These are phyloP conservation scores for Cyclocybe aegerita DNA, from an alignment of 768 basidiomycete species.

Conservation along the genomic window DNA sequence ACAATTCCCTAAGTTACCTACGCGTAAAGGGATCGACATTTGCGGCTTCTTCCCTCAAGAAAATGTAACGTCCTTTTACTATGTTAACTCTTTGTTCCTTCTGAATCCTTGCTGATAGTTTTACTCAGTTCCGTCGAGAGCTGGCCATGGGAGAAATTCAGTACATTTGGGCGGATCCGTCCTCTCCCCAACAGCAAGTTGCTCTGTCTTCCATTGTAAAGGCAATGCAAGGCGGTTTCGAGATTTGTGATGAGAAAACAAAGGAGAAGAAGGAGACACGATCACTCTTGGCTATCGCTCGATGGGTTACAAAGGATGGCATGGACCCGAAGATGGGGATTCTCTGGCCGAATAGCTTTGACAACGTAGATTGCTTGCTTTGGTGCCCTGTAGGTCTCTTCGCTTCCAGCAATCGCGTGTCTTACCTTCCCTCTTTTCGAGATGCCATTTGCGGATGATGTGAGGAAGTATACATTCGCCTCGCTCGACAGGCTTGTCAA, in stretches of 20 bases:
- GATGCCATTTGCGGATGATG: slow-evolving; percentile 97
- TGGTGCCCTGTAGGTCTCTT: slow-evolving; percentile 69
- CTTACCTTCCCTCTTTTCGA: slow-evolving; percentile 24
- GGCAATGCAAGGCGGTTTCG: slow-evolving; percentile 52
- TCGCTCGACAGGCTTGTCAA: slow-evolving; percentile 73
- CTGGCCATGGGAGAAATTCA: slow-evolving; percentile 81
- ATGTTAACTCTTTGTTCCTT: not conserved
- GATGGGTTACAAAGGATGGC: slow-evolving; percentile 76
- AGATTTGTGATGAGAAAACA: no score
- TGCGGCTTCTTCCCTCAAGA: slow-evolving; percentile 75
- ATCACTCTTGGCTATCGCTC: slow-evolving; percentile 66
- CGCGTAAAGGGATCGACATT: slow-evolving; percentile 84
- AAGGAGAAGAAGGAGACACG: slow-evolving; percentile 39
- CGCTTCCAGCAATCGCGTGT: not conserved
- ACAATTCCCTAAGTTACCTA: slow-evolving; percentile 73
- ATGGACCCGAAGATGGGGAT: slow-evolving; percentile 87
- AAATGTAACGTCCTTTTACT: slow-evolving; percentile 45
- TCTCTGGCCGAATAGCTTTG: slow-evolving; percentile 59
- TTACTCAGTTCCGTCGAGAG: slow-evolving; percentile 74
- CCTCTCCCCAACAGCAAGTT: slow-evolving; percentile 68
- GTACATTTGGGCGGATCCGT: slow-evolving; percentile 80
- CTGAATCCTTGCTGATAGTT: slow-evolving; percentile 1
- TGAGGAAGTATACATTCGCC: slow-evolving; percentile 84
- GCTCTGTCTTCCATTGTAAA: slow-evolving; percentile 85
- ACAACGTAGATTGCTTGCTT: slow-evolving; percentile 74